Evolutionary conservation across 805 yeast genomes (phyloP), one percentile per base, ranked within the genome.

Genomic region (Komagataella pseudopastoris): DNA sequence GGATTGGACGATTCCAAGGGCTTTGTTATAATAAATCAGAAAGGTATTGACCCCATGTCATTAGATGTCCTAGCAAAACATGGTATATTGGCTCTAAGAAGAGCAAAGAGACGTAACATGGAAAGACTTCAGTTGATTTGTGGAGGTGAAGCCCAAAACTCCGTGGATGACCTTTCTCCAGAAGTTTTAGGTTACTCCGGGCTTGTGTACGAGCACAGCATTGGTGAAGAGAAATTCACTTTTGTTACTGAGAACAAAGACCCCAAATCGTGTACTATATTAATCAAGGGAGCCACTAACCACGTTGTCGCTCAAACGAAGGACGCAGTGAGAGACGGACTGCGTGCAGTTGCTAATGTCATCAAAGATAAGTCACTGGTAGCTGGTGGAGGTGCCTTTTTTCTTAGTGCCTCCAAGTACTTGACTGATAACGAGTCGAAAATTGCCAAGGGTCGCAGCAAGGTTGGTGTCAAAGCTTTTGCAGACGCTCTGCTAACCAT

Each of bases 101-200:
- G 99, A 64, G 99, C 99, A 47, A 93, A 93, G 75, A 83, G 99
- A 74, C 85, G 99, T 72, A 93, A 93, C 69, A 91, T 93, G 99
- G 99, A 93, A 72, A 83, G 99, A 66, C 76, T 93, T 64, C 99
- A 93, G 70, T 76, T 93, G 54, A 88, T 89, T 51, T 87, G 96
- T 56, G 99, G 97, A 30, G 99, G 99, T 60, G 93, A 85, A 64
- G 98, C 98, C 6, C 97, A 91, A 71, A 93, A 93, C 69, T 85
- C 96, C 12, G 97, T 90, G 48, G 99, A 93, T 62, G 98, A 91
- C 65, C 75, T 93, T 60, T 62, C 83, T 5, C 88, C 95, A 3
- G 77, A 74, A 1, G 74, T 88, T 5, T 75, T 93, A 54, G 99
- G 99, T 22, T 83, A 69, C 64, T 88, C 96, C 14, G 98, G 98